phyloP scores from a whole-genome alignment of 106 monocot genomes.

The Dendrobium officinale region DNA sequence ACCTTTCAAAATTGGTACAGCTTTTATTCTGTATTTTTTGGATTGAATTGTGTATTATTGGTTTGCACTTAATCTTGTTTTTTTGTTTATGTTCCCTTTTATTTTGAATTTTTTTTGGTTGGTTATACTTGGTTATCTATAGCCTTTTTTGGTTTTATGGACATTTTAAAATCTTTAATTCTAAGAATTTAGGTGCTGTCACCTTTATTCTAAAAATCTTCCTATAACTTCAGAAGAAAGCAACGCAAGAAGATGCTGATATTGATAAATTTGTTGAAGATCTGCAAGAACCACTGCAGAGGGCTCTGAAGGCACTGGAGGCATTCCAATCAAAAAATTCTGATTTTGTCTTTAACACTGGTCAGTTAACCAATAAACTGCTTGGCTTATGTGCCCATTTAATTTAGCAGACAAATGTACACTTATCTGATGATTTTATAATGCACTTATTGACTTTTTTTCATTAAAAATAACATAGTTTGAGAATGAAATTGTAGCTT shows the following conservation, averaged over 20 bases:
- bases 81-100: neutral
- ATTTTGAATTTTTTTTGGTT: neutral
- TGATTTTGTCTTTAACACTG: slow-evolving; percentile 76
- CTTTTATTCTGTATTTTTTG: neutral
- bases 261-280: slow-evolving; percentile 24
- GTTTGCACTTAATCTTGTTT: neutral
- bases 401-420: neutral
- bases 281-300: slow-evolving; percentile 34
- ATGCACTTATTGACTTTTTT: neutral
- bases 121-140: neutral
- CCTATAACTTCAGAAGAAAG: slow-evolving; percentile 44
- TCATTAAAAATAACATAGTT: neutral
- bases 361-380: slow-evolving; percentile 19
- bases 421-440: neutral
- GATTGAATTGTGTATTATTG: neutral
- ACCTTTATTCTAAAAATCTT: neutral
- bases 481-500: neutral
- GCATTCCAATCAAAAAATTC: slow-evolving; percentile 64
- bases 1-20: slow-evolving; percentile 51
- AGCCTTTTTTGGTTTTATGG: neutral
- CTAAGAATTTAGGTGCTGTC: neutral
- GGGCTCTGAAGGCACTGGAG: slow-evolving; percentile 46
- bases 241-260: slow-evolving; percentile 34
- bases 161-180: neutral
- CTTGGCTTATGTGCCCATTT: neutral